phyloP scores from a whole-genome alignment of 768 basidiomycete genomes.

The Tulasnella sp. region DNA sequence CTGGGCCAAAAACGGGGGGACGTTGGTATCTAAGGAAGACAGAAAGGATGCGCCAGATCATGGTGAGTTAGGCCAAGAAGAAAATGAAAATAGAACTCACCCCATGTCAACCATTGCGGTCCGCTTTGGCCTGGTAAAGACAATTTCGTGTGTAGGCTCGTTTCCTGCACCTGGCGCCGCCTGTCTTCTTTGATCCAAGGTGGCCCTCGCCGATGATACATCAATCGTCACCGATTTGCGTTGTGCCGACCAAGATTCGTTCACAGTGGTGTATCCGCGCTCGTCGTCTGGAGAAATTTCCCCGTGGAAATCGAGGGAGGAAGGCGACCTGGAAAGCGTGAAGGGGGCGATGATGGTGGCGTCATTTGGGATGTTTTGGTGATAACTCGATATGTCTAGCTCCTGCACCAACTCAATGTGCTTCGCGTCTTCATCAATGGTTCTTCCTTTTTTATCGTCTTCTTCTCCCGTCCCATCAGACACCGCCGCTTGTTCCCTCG shows the following conservation, averaged over 20 bases:
- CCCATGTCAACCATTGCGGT: neutral
- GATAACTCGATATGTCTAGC: neutral
- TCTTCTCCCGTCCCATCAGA: neutral
- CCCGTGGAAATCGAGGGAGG: neutral
- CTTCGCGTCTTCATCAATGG: neutral
- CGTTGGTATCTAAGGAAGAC: slow-evolving; percentile 18
- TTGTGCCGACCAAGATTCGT: no score
- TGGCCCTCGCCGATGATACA: neutral
- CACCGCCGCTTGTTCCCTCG: no score
- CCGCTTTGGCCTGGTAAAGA: neutral
- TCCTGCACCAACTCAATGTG: neutral
- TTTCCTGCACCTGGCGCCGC: slow-evolving; percentile 12
- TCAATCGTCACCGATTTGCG: no score
- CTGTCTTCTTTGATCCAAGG: neutral
- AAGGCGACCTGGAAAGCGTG: neutral
- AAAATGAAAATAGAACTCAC: neutral
- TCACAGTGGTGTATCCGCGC: neutral
- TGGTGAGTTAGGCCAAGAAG: neutral
- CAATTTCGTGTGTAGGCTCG: slow-evolving; percentile 12
- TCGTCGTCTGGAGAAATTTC: neutral
- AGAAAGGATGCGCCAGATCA: neutral
- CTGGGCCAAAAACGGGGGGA: slow-evolving; percentile 35
- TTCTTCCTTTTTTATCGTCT: neutral
- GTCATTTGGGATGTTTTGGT: neutral
- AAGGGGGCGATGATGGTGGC: neutral